Percentiles rank a stretch among this genome's conserved stretches.
These are phyloP conservation scores for Myriangium duriaei DNA, from an alignment of 2,329 filamentous ascomycete genomes.

Conservation along the genomic window DNA sequence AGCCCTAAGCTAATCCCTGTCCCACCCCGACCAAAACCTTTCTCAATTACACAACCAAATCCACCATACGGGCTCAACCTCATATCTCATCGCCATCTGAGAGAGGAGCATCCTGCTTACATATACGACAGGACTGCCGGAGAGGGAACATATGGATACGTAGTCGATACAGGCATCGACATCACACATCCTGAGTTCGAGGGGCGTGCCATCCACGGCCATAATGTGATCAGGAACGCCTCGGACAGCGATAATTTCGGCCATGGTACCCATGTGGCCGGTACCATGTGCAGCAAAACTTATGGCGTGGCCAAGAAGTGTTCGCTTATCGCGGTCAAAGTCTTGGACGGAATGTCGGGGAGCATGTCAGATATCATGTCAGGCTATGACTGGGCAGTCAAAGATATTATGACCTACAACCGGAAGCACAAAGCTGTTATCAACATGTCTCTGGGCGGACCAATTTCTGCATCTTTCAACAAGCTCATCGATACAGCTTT, in stretches of 20 bases:
- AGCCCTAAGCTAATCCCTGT: too few relatives aligned
- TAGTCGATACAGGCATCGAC: slow-evolving; percentile 23
- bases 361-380: slow-evolving; percentile 34
- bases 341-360: slow-evolving; percentile 23
- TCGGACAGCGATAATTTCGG: slow-evolving; percentile 38
- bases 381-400: slow-evolving; percentile 42
- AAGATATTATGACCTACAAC: slow-evolving; percentile 16
- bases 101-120: too few relatives aligned
- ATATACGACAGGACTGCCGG: slow-evolving; percentile 10
- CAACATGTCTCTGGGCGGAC: slow-evolving; percentile 43
- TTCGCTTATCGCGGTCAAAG: slow-evolving; percentile 46
- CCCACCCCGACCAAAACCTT: too few relatives aligned
- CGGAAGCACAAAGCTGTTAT: slow-evolving; percentile 33
- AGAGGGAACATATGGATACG: slow-evolving; percentile 27
- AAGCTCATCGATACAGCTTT: slow-evolving; percentile 36
- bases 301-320: slow-evolving; percentile 50
- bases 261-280: slow-evolving; percentile 50
- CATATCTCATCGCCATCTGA: slow-evolving; percentile 13
- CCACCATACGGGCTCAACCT: slow-evolving; percentile 16
- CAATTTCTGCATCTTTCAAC: slow-evolving; percentile 36
- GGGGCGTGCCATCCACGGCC: slow-evolving; percentile 22
- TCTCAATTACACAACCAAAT: too few relatives aligned
- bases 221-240: slow-evolving; percentile 18
- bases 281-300: slow-evolving; percentile 45
- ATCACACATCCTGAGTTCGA: slow-evolving; percentile 15